phyloP scores from a whole-genome alignment of 1,284 basidiomycete genomes.

The Austroboletus olivaceoglutinosus region DNA sequence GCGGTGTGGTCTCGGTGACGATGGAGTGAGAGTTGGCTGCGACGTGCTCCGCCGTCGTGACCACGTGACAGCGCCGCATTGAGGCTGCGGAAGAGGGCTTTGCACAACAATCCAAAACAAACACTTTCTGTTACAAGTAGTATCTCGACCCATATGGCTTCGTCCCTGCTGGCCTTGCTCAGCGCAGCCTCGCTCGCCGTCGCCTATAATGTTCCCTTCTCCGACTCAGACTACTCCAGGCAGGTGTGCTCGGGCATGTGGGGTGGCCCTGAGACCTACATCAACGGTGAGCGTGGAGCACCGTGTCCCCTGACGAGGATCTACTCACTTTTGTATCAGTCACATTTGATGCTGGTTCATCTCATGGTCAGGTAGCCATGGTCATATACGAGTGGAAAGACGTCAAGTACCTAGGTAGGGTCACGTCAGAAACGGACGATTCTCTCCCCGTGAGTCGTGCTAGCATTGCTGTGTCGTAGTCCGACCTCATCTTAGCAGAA shows the following conservation, averaged over 20 bases:
- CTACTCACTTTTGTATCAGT: constrained; percentile 47
- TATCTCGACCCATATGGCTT: constrained; percentile 12
- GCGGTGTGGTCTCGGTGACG: background rate
- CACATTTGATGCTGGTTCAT: constrained; percentile 69
- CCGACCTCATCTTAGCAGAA: constrained; percentile 54
- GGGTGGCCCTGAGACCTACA: constrained; percentile 74
- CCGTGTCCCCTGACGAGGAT: constrained; percentile 1
- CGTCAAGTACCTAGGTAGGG: constrained; percentile 77
- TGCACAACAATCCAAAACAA: constrained; percentile 31
- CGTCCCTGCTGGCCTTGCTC: constrained; percentile 33
- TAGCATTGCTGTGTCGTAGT: constrained; percentile 5
- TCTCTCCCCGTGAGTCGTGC: constrained; percentile 61
- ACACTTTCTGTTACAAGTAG: constrained; percentile 22
- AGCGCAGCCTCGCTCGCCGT: constrained; percentile 35
- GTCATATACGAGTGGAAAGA: constrained; percentile 96
- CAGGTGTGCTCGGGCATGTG: constrained; percentile 98
- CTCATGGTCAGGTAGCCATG: constrained; percentile 88
- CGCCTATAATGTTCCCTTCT: constrained; percentile 64
- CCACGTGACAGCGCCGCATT: constrained; percentile 25
- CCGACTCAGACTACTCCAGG: constrained; percentile 72
- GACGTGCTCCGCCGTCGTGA: constrained; percentile 2
- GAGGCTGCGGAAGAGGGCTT: constrained; percentile 4
- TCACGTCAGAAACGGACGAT: constrained; percentile 56
- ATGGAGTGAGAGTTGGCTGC: background rate
- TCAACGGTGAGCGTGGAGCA: constrained; percentile 67